Conservation (phyloP, 1,284 basidiomycete species). For the Melanopsichium pennsylvanicum region DNA sequence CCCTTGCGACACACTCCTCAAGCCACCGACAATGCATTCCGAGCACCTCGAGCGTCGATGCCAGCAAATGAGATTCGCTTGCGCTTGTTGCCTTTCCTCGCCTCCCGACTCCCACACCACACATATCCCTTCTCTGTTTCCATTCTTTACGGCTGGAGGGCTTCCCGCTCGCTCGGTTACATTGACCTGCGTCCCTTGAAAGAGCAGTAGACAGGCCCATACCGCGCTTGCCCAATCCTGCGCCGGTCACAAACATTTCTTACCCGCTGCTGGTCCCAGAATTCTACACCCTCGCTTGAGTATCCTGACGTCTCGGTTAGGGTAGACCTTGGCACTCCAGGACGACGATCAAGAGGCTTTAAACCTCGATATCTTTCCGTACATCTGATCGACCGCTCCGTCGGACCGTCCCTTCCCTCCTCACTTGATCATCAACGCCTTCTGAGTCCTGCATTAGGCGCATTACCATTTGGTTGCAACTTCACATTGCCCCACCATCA, state of each 20-base stretch:
- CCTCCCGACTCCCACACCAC: neutral
- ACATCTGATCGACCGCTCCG: too few species aligned
- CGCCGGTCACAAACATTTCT: conserved; percentile 1
- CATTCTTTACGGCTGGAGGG: too few species aligned
- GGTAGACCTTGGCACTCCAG: too few species aligned
- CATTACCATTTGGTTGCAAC: too few species aligned
- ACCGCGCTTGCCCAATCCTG: too few species aligned
- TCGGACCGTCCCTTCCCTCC: too few species aligned
- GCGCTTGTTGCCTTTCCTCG: neutral
- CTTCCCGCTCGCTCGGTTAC: neutral
- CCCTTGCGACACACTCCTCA: neutral
- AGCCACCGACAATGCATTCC: neutral
- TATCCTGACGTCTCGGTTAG: conserved; percentile 2
- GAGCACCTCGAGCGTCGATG: neutral
- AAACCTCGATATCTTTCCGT: too few species aligned
- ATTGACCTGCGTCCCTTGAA: neutral
- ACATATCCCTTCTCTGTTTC: too few species aligned
- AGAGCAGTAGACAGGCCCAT: too few species aligned
- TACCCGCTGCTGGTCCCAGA: neutral
- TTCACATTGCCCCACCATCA: neutral
- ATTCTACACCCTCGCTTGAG: too few species aligned
- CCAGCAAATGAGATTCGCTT: conserved; percentile 12
- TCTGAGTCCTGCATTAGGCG: too few species aligned
- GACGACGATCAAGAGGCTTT: too few species aligned
- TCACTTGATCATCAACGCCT: neutral